A percentile compares a stretch with the other conserved stretches of the same genome.
Evolutionary conservation across 2,329 filamentous ascomycete species (phyloP).

Genomic region (Onygenales sp.): DNA sequence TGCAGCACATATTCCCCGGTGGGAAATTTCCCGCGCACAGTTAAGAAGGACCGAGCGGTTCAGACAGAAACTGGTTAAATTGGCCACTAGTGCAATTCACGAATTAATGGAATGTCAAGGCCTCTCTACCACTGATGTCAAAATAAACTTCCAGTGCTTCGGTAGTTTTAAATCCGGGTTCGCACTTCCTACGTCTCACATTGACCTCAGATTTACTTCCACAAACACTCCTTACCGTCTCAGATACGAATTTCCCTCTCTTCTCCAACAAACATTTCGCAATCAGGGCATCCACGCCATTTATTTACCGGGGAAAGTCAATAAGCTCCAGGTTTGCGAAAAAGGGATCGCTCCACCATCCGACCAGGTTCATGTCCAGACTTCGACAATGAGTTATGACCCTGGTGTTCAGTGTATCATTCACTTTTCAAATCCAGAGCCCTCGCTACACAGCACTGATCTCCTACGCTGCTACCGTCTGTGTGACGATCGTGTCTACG

Average conservation of each 20-base stretch:
- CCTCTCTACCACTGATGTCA: not conserved
- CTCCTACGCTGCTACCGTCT: slow-evolving; percentile 75
- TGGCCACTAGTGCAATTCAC: slow-evolving; percentile 1
- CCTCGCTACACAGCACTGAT: slow-evolving; percentile 74
- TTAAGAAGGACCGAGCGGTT: slow-evolving; percentile 4
- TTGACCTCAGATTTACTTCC: slow-evolving; percentile 56
- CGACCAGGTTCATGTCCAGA: too few species aligned
- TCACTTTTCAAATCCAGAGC: slow-evolving; percentile 69
- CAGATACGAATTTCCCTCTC: slow-evolving; percentile 57
- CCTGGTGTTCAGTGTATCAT: slow-evolving; percentile 49
- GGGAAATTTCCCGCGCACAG: not conserved
- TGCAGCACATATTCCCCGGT: not conserved
- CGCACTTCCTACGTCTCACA: slow-evolving; percentile 77
- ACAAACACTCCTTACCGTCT: slow-evolving; percentile 44
- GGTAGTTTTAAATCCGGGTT: slow-evolving; percentile 75
- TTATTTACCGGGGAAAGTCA: slow-evolving; percentile 48
- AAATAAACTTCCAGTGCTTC: slow-evolving; percentile 57
- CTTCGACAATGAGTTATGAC: not conserved
- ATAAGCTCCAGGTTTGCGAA: slow-evolving; percentile 9
- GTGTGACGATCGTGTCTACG: slow-evolving; percentile 66
- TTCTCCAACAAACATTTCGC: slow-evolving; percentile 67
- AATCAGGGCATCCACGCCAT: slow-evolving; percentile 65
- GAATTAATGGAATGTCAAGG: too few species aligned
- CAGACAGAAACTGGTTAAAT: slow-evolving; percentile 1
- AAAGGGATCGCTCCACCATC: not conserved